Evolutionary conservation across 2,329 filamentous ascomycete genomes (phyloP).

Genomic region (Parafenestella ontariensis): DNA sequence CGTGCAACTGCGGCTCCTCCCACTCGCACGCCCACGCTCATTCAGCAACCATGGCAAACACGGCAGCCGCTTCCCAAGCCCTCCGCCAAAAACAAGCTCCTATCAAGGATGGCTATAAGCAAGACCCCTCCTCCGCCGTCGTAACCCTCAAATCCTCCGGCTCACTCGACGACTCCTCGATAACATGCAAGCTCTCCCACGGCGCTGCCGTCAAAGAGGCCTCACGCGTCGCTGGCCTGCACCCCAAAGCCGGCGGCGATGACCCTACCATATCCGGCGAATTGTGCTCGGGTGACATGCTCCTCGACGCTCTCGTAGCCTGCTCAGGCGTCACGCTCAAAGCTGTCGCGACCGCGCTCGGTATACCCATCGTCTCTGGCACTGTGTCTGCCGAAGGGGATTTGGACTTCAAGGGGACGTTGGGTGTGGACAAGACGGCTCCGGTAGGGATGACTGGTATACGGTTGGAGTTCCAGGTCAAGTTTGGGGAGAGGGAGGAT

Average conservation of each 20-base stretch:
- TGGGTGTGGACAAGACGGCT: slow-evolving; percentile 56
- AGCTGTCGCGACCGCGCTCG: slow-evolving; percentile 57
- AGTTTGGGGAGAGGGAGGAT: slow-evolving; percentile 43
- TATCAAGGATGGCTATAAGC: slow-evolving; percentile 56
- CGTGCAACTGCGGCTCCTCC: not conserved
- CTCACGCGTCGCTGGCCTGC: slow-evolving; percentile 55
- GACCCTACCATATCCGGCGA: slow-evolving; percentile 54
- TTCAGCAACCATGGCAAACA: not conserved
- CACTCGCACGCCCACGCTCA: not conserved
- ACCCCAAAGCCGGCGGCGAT: slow-evolving; percentile 56
- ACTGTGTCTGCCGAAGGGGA: slow-evolving; percentile 56
- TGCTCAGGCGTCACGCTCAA: slow-evolving; percentile 61
- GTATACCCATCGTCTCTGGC: slow-evolving; percentile 53
- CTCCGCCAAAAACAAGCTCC: slow-evolving; percentile 59
- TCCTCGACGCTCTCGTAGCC: slow-evolving; percentile 59
- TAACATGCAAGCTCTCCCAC: slow-evolving; percentile 57
- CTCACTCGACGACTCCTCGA: slow-evolving; percentile 53
- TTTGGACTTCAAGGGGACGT: slow-evolving; percentile 58
- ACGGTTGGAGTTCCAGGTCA: slow-evolving; percentile 53
- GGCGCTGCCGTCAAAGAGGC: slow-evolving; percentile 51
- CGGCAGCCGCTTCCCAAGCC: slow-evolving; percentile 31
- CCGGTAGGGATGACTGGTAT: slow-evolving; percentile 59
- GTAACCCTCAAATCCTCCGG: slow-evolving; percentile 56
- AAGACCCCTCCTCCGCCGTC: slow-evolving; percentile 53
- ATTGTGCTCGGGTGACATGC: slow-evolving; percentile 59